Conservation (phyloP, 2,329 filamentous ascomycete genomes). For the Fusarium anguioides region DNA sequence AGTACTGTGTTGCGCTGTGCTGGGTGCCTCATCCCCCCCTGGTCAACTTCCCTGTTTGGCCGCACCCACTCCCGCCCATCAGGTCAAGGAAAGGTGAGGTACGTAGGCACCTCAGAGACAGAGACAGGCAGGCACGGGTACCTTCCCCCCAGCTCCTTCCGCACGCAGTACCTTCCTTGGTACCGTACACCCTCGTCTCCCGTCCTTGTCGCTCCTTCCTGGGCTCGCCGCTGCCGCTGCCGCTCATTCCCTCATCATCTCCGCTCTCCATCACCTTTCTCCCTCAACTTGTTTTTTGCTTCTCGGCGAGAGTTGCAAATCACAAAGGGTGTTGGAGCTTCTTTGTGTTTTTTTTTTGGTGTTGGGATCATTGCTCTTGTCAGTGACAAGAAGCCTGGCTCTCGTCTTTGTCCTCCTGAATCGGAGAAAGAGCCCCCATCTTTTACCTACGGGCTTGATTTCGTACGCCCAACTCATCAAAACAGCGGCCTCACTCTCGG, state of each 20-base stretch:
- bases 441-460: slow-evolving; percentile 16
- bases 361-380: slow-evolving; percentile 33
- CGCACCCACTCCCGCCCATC: slow-evolving; percentile 43
- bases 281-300: slow-evolving; percentile 44
- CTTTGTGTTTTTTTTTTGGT: slow-evolving; percentile 34
- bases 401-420: slow-evolving; percentile 37
- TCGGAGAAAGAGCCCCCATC: slow-evolving; percentile 34
- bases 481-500: slow-evolving; percentile 44
- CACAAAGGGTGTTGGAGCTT: slow-evolving; percentile 38
- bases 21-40: slow-evolving; percentile 33
- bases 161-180: slow-evolving; percentile 41
- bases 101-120: slow-evolving; percentile 2
- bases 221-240: slow-evolving; percentile 41
- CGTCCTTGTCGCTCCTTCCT: slow-evolving; percentile 39
- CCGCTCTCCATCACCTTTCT: slow-evolving; percentile 49
- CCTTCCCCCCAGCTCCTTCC: slow-evolving; percentile 29
- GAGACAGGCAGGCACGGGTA: slow-evolving; percentile 15
- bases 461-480: slow-evolving; percentile 39
- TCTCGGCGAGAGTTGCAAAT: slow-evolving; percentile 47
- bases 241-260: slow-evolving; percentile 48
- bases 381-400: slow-evolving; percentile 28
- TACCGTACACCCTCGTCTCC: slow-evolving; percentile 43
- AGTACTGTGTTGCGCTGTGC: slow-evolving; percentile 31
- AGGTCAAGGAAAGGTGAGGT: slow-evolving; percentile 25
- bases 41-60: slow-evolving; percentile 46